These are phyloP conservation scores for Nicotiana undulata DNA, from an alignment of 257 asterid genomes.

Conservation along the genomic window DNA sequence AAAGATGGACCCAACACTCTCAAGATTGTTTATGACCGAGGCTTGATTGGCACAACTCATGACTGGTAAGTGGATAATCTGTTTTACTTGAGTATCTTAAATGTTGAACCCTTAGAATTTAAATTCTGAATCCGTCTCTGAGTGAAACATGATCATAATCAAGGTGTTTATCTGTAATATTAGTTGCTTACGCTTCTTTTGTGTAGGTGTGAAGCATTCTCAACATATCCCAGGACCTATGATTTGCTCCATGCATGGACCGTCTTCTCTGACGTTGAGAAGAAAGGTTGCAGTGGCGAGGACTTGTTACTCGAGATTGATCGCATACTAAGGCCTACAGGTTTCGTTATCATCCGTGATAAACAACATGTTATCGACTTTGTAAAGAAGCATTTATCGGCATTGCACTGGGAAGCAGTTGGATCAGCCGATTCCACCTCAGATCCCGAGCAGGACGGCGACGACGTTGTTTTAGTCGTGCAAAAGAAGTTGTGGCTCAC, in stretches of 20 bases:
- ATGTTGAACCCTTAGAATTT: too few species aligned
- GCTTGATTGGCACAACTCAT: constrained; percentile 78
- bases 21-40: constrained; percentile 79
- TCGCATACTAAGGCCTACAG: constrained; percentile 87
- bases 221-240: constrained; percentile 87
- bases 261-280: constrained; percentile 73
- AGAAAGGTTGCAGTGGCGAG: constrained; percentile 91
- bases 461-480: constrained; percentile 48
- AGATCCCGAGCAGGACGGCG: constrained; percentile 50
- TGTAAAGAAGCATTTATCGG: constrained; percentile 58
- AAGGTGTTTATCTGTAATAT: background rate
- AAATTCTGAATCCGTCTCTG: too few species aligned
- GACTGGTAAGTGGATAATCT: constrained; percentile 52
- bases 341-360: constrained; percentile 67
- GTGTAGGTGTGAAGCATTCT: constrained; percentile 89
- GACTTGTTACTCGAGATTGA: constrained; percentile 86
- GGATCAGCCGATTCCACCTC: constrained; percentile 32
- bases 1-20: constrained; percentile 94
- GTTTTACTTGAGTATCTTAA: background rate
- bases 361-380: constrained; percentile 66
- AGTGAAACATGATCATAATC: background rate
- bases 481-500: constrained; percentile 92
- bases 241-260: constrained; percentile 90
- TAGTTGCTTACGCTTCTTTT: background rate
- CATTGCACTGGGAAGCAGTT: constrained; percentile 88